A percentile compares a stretch with the other conserved stretches of the same genome.
Conservation (phyloP, 805 yeast genomes). For the Pichia pseudocactophila region DNA sequence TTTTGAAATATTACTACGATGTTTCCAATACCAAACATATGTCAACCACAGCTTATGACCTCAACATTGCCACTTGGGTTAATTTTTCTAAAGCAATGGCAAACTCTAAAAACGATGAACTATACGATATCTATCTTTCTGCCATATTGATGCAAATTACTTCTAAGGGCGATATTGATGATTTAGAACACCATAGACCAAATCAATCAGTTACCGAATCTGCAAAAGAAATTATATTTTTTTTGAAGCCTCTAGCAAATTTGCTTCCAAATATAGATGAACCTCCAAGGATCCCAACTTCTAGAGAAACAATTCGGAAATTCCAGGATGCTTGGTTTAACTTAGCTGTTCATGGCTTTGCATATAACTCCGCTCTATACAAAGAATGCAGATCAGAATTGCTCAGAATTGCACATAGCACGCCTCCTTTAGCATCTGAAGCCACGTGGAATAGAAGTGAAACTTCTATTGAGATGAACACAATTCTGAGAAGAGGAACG, state of each 20-base stretch:
- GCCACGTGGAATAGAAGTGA: slow-evolving; percentile 75
- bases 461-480: slow-evolving; percentile 84
- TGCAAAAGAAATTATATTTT: slow-evolving; percentile 57
- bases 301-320: slow-evolving; percentile 43
- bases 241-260: slow-evolving; percentile 66
- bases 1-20: slow-evolving; percentile 49
- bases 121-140: slow-evolving; percentile 48
- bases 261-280: slow-evolving; percentile 54
- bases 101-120: slow-evolving; percentile 30
- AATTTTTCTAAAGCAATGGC: slow-evolving; percentile 31
- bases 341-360: slow-evolving; percentile 83
- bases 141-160: slow-evolving; percentile 62
- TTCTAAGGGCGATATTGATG: slow-evolving; percentile 70
- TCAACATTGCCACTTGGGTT: slow-evolving; percentile 37
- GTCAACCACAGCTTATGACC: slow-evolving; percentile 19
- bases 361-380: slow-evolving; percentile 47
- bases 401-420: slow-evolving; percentile 66
- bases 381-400: slow-evolving; percentile 40
- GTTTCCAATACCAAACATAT: slow-evolving; percentile 37
- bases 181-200: slow-evolving; percentile 66
- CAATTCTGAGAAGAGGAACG: slow-evolving; percentile 82
- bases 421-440: slow-evolving; percentile 85
- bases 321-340: slow-evolving; percentile 94
- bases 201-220: slow-evolving; percentile 61
- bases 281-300: slow-evolving; percentile 34